phyloP scores from a whole-genome alignment of 805 yeast species.

The Lachancea dasiensis region DNA sequence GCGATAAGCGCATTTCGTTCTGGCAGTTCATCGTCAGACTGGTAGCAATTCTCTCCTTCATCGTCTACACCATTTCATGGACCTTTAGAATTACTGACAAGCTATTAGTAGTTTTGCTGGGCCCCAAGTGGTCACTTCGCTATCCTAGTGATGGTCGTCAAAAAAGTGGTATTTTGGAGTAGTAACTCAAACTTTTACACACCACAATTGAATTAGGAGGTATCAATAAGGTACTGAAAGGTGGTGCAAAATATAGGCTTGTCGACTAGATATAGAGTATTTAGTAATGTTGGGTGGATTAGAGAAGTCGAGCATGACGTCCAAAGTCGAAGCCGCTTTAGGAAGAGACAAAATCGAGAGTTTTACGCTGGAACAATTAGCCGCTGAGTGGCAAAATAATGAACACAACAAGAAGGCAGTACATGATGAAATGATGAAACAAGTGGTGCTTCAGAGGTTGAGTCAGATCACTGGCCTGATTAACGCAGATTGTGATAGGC shows the following conservation, averaged over 20 bases:
- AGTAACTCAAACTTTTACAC: slow-evolving; percentile 1
- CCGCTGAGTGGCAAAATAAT: slow-evolving; percentile 25
- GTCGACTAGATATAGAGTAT: neutral
- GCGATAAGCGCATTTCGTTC: slow-evolving; percentile 71
- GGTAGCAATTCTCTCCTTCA: slow-evolving; percentile 79
- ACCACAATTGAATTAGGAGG: too few relatives aligned
- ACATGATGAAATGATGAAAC: slow-evolving; percentile 14
- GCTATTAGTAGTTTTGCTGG: slow-evolving; percentile 45
- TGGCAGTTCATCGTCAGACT: slow-evolving; percentile 69
- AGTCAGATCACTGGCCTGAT: slow-evolving; percentile 16
- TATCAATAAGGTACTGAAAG: too few relatives aligned
- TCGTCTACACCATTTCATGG: slow-evolving; percentile 66
- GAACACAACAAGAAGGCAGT: slow-evolving; percentile 10
- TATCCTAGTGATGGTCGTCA: slow-evolving; percentile 24
- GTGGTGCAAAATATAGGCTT: too few relatives aligned
- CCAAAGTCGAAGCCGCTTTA: neutral
- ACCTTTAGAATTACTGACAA: slow-evolving; percentile 51
- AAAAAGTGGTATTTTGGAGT: slow-evolving; percentile 25
- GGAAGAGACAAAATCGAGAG: neutral
- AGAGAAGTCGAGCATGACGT: neutral
- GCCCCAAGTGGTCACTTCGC: slow-evolving; percentile 45
- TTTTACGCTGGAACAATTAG: slow-evolving; percentile 13
- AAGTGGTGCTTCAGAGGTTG: slow-evolving; percentile 16
- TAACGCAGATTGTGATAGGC: slow-evolving; percentile 6
- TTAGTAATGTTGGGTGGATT: neutral